Evolutionary conservation across 805 yeast species (phyloP), one percentile per base, ranked within the genome.

Genomic region (Saccharomycopsis guyanensis): DNA sequence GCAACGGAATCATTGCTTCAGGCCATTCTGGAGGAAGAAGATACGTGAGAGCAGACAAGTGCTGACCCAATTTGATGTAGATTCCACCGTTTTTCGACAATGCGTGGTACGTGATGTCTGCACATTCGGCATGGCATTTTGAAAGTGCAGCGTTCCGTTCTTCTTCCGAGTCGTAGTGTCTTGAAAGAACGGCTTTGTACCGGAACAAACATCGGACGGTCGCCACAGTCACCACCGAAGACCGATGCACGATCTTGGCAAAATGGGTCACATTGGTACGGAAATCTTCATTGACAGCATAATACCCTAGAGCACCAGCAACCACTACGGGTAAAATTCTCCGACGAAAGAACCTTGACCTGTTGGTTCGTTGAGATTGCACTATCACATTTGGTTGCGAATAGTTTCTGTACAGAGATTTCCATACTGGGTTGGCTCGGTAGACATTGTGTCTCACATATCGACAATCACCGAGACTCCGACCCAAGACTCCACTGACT

Each of bases 11-110:
- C 96, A 93, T 93, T 0, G 97, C 81, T 13, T 78, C 78, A 1
- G 97, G 91, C 99, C 99, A 93, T 64, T 93, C 96, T 3, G 67
- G 69, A 0, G 99, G 98, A 42, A 93, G 67, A 27, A 93, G 66
- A 63, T 93, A 93, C 1, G 96, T 86, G 75, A 93, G 72, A 0
- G 97, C 97, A 35, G 89, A 76, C 10, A 93, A 68, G 59, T 93
- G 98, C 61, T 93, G 98, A 10, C 99, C 98, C 38, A 93, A 67
- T 62, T 93, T 93, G 62, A 93, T 93, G 62, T 82, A 93, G 5
- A 93, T 73, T 1, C 98, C 98, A 15, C 96, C 97, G 58, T 93
- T 93, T 25, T 68, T 69, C 58, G 86, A 88, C 31, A 93, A 65
- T 0, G 97, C 96, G 37, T 67, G 64, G 46, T 86, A 68, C 0